These are phyloP conservation scores for Malassezia brasiliensis DNA, from an alignment of 1,284 basidiomycete species.

Conservation along the genomic window DNA sequence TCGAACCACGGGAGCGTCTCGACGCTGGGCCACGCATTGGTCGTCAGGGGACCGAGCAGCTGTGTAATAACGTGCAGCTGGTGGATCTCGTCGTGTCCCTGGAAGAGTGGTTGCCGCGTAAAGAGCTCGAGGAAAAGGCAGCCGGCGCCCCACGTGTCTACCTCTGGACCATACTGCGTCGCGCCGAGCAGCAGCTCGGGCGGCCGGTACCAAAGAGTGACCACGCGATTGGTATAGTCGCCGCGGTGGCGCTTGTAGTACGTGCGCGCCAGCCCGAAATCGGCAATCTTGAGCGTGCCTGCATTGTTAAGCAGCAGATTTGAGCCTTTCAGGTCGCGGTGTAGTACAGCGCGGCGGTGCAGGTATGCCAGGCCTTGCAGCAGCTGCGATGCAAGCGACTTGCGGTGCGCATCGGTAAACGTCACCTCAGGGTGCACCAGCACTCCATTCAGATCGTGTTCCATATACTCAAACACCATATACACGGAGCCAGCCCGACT, in stretches of 20 bases:
- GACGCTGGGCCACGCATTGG: constrained; percentile 72
- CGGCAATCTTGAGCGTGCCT: constrained; percentile 88
- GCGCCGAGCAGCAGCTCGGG: constrained; percentile 92
- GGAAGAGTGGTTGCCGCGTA: constrained; percentile 85
- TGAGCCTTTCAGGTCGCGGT: constrained; percentile 95
- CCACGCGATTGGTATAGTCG: constrained; percentile 97
- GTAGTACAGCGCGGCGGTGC: constrained; percentile 87
- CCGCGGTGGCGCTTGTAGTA: constrained; percentile 79
- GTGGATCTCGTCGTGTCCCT: constrained; percentile 91
- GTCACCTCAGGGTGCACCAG: constrained; percentile 75
- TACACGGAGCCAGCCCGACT: constrained; percentile 84
- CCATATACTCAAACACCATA: constrained; percentile 99
- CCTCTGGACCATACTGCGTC: constrained; percentile 90
- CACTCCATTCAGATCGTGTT: constrained; percentile 92
- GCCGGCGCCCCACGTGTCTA: constrained; percentile 99
- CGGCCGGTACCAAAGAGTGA: constrained; percentile 96
- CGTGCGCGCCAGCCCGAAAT: constrained; percentile 94
- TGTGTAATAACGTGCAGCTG: constrained; percentile 87
- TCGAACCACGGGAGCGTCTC: constrained; percentile 91
- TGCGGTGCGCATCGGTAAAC: constrained; percentile 78
- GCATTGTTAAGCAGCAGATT: constrained; percentile 90
- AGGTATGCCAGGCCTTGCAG: constrained; percentile 83
- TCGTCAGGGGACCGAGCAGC: constrained; percentile 75
- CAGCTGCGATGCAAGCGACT: constrained; percentile 91
- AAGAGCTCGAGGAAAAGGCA: constrained; percentile 98